These are phyloP conservation scores for Aureobasidium musti DNA, from an alignment of 2,329 filamentous ascomycete genomes.

Conservation along the genomic window DNA sequence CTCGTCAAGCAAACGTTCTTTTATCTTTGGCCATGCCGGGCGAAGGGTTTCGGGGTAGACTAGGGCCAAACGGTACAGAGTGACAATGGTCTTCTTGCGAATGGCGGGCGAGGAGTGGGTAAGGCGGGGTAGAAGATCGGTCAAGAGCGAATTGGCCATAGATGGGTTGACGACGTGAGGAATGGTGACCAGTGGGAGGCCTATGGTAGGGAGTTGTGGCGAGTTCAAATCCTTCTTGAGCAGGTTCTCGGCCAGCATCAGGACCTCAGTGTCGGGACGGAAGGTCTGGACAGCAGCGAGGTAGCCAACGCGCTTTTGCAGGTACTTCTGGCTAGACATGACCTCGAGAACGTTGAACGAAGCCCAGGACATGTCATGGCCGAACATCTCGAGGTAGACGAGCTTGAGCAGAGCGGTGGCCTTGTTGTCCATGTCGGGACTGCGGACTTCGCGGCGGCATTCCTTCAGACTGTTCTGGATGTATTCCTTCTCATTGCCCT, in stretches of 20 bases:
- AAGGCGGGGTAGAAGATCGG: conserved; percentile 81
- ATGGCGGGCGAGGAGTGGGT: conserved; percentile 83
- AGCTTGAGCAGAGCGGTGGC: conserved; percentile 94
- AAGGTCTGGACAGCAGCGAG: conserved; percentile 95
- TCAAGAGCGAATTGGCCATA: conserved; percentile 83
- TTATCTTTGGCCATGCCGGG: conserved; percentile 95
- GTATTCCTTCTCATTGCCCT: conserved; percentile 92
- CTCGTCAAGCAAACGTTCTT: conserved; percentile 87
- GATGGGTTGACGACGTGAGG: conserved; percentile 93
- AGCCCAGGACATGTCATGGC: conserved; percentile 99
- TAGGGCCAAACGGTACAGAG: conserved; percentile 85
- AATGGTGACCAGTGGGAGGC: conserved; percentile 83
- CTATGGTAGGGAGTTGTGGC: conserved; percentile 72
- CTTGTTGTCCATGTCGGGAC: conserved; percentile 96
- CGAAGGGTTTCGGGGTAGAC: conserved; percentile 95
- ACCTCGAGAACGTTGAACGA: conserved; percentile 98
- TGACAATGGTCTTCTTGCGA: conserved; percentile 94
- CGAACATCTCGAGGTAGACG: conserved; percentile 98
- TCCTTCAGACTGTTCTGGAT: conserved; percentile 92
- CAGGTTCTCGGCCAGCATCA: conserved; percentile 96
- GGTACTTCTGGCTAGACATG: conserved; percentile 94
- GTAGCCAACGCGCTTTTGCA: conserved; percentile 94
- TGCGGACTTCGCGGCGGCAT: conserved; percentile 89
- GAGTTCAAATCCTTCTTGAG: conserved; percentile 90
- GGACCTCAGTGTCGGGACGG: conserved; percentile 88